Evolutionary conservation across 1,139 yeast species (phyloP), one percentile per base, ranked within the genome.

Genomic region (Protomyces arabidopsidicola): DNA sequence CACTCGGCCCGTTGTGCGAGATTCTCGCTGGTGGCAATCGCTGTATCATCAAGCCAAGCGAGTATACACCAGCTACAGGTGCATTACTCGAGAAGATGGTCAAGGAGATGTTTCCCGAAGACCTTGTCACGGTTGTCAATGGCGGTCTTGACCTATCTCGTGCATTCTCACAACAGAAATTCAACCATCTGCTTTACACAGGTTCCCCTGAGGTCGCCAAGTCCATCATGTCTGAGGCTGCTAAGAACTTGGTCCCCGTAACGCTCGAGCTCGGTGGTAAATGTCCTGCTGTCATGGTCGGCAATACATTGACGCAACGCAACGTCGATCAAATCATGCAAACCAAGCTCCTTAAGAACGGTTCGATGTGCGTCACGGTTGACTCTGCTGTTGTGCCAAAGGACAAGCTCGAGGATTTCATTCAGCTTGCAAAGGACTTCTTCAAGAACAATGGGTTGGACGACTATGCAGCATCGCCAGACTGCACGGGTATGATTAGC

Each of bases 21-120:
- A 96, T 97, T 0, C 77, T 91, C 70, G 90, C 96, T 1, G 90
- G 87, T 20, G 98, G 98, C 22, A 91, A 91, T 74, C 80, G 85
- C 6, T 95, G 88, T 35, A 84, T 88, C 34, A 77, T 87, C 71
- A 91, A 91, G 73, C 95, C 90, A 38, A 82, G 88, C 50, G 98
- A 91, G 74, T 74, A 81, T 66, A 82, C 87, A 1, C 93, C 95
- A 0, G 77, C 81, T 68, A 82, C 86, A 61, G 78, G 90, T 4
- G 73, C 75, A 39, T 79, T 82, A 35, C 73, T 90, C 64, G 79
- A 86, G 24, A 78, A 79, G 45, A 72, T 89, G n/a, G 75, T 91
- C 48, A 74, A 78, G 34, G 72, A 78, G 10, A 38, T 16, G 16
- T 54, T 54, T 36, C 57, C 57, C 1, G 83, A 85, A 1, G 75